Percentiles rank a stretch among this genome's conserved stretches.
Evolutionary conservation across 352 stramenopile species (phyloP).

Genomic region (Phytophthora citricola): DNA sequence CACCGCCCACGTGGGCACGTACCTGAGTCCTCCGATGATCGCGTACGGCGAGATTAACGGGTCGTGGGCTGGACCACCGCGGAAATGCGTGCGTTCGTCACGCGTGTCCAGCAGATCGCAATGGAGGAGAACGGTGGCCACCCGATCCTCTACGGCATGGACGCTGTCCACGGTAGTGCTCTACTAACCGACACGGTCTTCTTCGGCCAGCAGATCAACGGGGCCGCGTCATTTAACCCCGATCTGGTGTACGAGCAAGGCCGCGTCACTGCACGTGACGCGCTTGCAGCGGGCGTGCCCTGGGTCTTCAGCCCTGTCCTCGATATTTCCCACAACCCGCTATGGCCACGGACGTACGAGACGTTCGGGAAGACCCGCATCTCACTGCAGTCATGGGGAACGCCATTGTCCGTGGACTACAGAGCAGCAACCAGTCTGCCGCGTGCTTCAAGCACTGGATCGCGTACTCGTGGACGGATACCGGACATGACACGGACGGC

Average conservation of each 20-base stretch:
- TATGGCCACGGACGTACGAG: background rate
- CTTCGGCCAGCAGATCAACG: constrained; percentile 86
- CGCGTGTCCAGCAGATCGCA: constrained; percentile 72
- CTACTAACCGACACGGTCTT: constrained; percentile 72
- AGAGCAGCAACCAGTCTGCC: constrained; percentile 53
- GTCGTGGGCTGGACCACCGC: constrained; percentile 52
- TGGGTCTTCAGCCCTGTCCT: constrained; percentile 88
- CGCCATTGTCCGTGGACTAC: constrained; percentile 72
- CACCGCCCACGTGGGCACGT: constrained; percentile 60
- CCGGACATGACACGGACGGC: constrained; percentile 55
- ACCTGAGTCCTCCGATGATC: constrained; percentile 72
- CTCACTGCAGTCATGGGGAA: constrained; percentile 53
- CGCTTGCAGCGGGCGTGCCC: constrained; percentile 65
- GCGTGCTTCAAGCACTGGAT: constrained; percentile 87
- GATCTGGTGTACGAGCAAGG: constrained; percentile 60
- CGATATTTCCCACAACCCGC: constrained; percentile 76
- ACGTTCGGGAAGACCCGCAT: background rate
- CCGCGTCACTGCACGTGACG: constrained; percentile 71
- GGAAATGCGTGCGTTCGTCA: constrained; percentile 34
- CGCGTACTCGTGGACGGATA: constrained; percentile 64
- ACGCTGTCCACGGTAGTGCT: constrained; percentile 85
- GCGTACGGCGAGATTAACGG: constrained; percentile 10
- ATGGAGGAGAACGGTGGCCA: constrained; percentile 41
- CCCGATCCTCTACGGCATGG: constrained; percentile 79
- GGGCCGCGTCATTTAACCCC: constrained; percentile 83